Base-by-base conservation (phyloP, 1,284 basidiomycete species). In the Fomitopsis palustris region DNA sequence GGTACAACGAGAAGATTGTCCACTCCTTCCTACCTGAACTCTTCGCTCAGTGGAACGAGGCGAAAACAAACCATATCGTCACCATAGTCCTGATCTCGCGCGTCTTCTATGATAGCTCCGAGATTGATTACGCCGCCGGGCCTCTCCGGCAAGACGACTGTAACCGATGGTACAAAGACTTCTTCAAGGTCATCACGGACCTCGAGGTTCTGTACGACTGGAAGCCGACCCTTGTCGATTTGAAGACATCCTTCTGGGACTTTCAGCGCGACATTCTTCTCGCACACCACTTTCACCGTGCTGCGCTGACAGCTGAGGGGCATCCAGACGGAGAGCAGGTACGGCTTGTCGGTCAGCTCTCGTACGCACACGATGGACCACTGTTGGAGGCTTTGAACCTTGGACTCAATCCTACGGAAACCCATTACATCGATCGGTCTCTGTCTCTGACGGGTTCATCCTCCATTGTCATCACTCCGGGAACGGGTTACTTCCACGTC, bases 401-500 rank as follows among this genome's bases (percentile, higher is more conserved):
- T 55, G 92, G 89, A 1, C 82, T 98, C 19, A 97, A 96, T 69
- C 93, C 96, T 0, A 92, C 92, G 25, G 96, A 99, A 75, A 92
- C 92, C 25, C 95, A 98, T 72, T 98, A 96, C 72, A 90, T 99
- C 65, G 96, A 99, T 71, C 90, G 96, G 25, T 97, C 97, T 51
- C 79, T 99, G 5, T 93, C 91, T 8, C 81, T 95, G n/a, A 98
- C 96, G 0, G 97, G 96, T 27, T 77, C 91, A 1, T 87, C 88
- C 9, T 90, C 93, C 14, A 85, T 96, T 42, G 74, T 99, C 54
- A 86, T 99, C 62, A 96, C 95, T 0, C 95, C 96, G 0, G 97
- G 97, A 1, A 96, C 95, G 2, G 95, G 95, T 1, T 94, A 95
- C 72, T 99, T 95, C 71, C 86, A 90, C 23, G 97, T 98, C 2